Conservation (phyloP, 2,329 filamentous ascomycete species). For the Pleomassaria siparia region DNA sequence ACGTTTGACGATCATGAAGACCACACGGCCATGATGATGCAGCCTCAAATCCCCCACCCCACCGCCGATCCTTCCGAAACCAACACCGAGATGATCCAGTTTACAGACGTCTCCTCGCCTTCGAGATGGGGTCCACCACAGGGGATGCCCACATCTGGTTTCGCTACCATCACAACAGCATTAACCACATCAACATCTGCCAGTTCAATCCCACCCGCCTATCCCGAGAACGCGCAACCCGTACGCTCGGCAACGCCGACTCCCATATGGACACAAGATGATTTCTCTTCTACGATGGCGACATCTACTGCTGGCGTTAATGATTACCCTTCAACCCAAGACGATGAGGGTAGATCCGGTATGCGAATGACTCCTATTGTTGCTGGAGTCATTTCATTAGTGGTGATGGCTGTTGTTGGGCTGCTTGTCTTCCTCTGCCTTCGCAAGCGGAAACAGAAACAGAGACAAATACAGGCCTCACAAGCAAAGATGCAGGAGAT, state of each 20-base stretch:
- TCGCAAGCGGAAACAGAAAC: slow-evolving; percentile 34
- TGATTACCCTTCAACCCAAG: neutral
- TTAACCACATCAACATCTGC: neutral
- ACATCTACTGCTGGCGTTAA: neutral
- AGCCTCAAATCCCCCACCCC: neutral
- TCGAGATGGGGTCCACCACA: neutral
- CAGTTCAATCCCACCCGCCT: neutral
- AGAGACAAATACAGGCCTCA: slow-evolving; percentile 14
- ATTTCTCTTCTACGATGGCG: neutral
- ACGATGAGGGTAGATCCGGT: neutral
- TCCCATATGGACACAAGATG: neutral
- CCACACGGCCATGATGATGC: too few relatives aligned
- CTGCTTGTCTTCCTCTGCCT: slow-evolving; percentile 27
- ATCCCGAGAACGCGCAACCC: neutral
- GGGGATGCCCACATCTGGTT: too few relatives aligned
- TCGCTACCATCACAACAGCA: neutral
- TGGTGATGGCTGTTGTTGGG: slow-evolving; percentile 28
- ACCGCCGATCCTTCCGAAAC: neutral
- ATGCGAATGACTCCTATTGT: slow-evolving; percentile 4
- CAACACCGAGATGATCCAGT: neutral
- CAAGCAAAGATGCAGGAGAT: slow-evolving; percentile 24
- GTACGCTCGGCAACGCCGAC: too few relatives aligned
- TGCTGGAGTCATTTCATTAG: slow-evolving; percentile 25
- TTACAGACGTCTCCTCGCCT: neutral
- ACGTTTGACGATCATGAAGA: neutral